Evolutionary conservation across 2,329 filamentous ascomycete genomes (phyloP), one percentile per base, ranked within the genome.

Genomic region (Leptographium procerum): DNA sequence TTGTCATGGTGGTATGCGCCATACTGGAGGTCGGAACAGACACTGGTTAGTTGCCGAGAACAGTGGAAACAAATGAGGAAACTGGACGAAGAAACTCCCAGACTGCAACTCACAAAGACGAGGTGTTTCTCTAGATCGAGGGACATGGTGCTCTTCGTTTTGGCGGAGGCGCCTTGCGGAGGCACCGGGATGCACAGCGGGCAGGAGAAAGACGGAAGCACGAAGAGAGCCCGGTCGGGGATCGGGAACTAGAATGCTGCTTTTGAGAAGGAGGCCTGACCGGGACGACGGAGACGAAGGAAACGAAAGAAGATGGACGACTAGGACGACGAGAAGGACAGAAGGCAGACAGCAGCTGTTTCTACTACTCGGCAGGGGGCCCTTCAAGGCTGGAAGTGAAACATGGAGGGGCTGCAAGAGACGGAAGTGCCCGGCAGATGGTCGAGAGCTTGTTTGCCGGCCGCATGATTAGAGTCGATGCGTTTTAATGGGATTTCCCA

Each of bases 51-150:
- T n/a, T n/a, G n/a, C n/a, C n/a, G n/a, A n/a, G n/a, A n/a, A n/a
- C n/a, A n/a, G 29, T 36, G 8, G 48, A 11, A 29, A 43, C 13
- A 4, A 14, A 14, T 16, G 26, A 28, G n/a, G 24, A 54, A n/a
- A n/a, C n/a, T n/a, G n/a, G n/a, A 10, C 4, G 13, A 5, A 13
- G 36, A 14, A 40, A 19, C 36, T 40, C 19, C 36, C 8, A 3
- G 34, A 29, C 52, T 45, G 34, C 24, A 43, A 47, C 86, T 71
- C 82, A 94, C 89, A 74, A 91, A 91, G 72, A 83, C 83, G 66
- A 94, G 78, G 69, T 92, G 89, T 70, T 84, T 87, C 75, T 94
- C 89, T 56, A 94, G 80, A 68, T 91, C 86, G 67, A 94, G 80
- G 65, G 83, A 82, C 82, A 85, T 85, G 1, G 59, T 63, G 53